A percentile compares a stretch with the other conserved stretches of the same genome.
Conservation (phyloP, 306 rosid species). For the Cajanus cajan region DNA sequence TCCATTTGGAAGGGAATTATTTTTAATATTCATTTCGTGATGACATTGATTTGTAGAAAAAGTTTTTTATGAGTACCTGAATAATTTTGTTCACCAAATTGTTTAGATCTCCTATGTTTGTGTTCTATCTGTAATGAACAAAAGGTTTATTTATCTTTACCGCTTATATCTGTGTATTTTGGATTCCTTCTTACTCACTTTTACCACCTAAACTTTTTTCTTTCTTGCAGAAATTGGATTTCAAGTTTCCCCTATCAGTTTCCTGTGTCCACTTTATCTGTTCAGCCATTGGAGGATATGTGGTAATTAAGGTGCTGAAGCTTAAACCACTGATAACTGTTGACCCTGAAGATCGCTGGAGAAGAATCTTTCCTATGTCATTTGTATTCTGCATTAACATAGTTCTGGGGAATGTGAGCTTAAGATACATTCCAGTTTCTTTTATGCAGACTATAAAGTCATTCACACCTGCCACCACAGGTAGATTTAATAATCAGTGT, state of each 20-base stretch:
- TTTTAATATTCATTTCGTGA: background rate
- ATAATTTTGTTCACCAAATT: background rate
- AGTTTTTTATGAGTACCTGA: background rate
- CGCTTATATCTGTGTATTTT: background rate
- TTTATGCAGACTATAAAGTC: constrained; percentile 99
- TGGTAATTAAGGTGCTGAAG: constrained; percentile 76
- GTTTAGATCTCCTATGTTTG: constrained; percentile 1
- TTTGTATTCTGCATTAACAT: constrained; percentile 95
- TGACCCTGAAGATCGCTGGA: constrained; percentile 91
- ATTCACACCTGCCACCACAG: constrained; percentile 98
- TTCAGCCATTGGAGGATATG: constrained; percentile 85
- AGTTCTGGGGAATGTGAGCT: constrained; percentile 93
- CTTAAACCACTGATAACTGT: constrained; percentile 85
- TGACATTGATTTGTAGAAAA: background rate
- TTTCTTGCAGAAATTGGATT: constrained; percentile 82
- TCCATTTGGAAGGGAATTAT: background rate
- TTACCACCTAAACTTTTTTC: background rate
- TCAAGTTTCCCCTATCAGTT: constrained; percentile 90
- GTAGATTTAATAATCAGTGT: constrained; percentile 37
- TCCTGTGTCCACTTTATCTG: constrained; percentile 92
- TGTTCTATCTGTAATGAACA: background rate
- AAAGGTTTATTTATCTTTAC: constrained; percentile 6
- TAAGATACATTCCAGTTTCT: constrained; percentile 95
- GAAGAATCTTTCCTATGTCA: constrained; percentile 98
- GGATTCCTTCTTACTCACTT: constrained; percentile 2